Base-by-base conservation (phyloP, 2,329 filamentous ascomycete species). In the Hortaea sp. region DNA sequence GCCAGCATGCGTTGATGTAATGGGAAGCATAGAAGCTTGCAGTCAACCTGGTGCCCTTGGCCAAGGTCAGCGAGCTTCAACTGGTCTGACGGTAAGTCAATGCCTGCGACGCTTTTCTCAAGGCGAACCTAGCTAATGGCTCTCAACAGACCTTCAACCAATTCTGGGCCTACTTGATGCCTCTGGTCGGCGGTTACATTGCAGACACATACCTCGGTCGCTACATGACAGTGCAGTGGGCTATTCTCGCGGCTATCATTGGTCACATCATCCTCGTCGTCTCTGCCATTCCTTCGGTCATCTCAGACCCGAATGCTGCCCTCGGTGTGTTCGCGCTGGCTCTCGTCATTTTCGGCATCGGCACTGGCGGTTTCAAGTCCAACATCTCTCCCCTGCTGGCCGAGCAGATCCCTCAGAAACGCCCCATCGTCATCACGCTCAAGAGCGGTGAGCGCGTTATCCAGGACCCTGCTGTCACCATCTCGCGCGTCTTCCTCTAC, bases 291-390 rank as follows among this genome's bases (percentile, higher is more conserved):
- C 84, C 84, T 0, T 58, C 61, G 5, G 79, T 85, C 44, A 81
- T 88, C 43, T 66, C 75, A 43, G 68, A 78, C 34, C n/a, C 32
- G 9, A 48, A 50, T 1, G 70, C 78, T 32, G 57, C 82, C 0
- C 76, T 86, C 40, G 81, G 70, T 1, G 78, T 76, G 48, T 84
- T 88, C 57, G 64, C 81, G 4, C 65, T 81, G 39, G 79, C 78
- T 39, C 70, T 85, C 51, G 64, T 85, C 42, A 75, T 88, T 59
- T 76, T 88, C 61, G 84, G 84, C 29, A 61, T 86, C 20, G 85
- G 85, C 40, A 85, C 83, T 1, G 85, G 85, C 50, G 83, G 85
- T 59, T 88, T 89, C 76, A 89, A 89, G 71, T 78, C 82, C 54
- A 89, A 88, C 59, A 83, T 89, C 42, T 68, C 68, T 7, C 71